Conservation (phyloP, 768 basidiomycete species). For the Lactifluus pinguis region DNA sequence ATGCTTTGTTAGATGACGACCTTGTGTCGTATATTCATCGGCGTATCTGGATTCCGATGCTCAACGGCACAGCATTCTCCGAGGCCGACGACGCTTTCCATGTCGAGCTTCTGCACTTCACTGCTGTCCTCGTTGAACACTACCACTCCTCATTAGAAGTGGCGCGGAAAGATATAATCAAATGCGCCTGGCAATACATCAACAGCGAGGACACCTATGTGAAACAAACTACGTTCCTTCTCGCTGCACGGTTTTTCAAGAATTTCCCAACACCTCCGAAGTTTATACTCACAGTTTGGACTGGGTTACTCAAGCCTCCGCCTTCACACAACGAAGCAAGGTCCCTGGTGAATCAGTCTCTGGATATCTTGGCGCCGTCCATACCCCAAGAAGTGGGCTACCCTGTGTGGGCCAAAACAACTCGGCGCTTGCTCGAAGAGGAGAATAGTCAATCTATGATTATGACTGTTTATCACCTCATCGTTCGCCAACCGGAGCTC, state of each 20-base stretch:
- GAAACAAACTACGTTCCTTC: conserved; percentile 85
- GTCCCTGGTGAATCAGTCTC: conserved; percentile 69
- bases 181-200: conserved; percentile 86
- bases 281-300: conserved; percentile 87
- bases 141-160: conserved; percentile 75
- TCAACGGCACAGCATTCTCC: conserved; percentile 40
- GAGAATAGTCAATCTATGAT: conserved; percentile 69
- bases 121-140: conserved; percentile 79
- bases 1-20: conserved; percentile 59
- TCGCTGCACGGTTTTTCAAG: conserved; percentile 87
- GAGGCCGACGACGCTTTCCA: conserved; percentile 77
- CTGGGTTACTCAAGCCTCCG: conserved; percentile 73
- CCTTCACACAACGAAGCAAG: conserved; percentile 58
- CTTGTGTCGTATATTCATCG: conserved; percentile 63
- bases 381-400: conserved; percentile 58
- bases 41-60: conserved; percentile 76
- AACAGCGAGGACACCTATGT: conserved; percentile 81
- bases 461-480: conserved; percentile 81
- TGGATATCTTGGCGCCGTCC: conserved; percentile 78
- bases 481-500: conserved; percentile 81
- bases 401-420: conserved; percentile 78
- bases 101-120: conserved; percentile 85
- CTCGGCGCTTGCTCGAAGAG: conserved; percentile 78
- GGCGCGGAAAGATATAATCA: conserved; percentile 85
- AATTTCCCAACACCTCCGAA: conserved; percentile 84